phyloP scores from a whole-genome alignment of 176 grass and related monocot species.

The Poa pratensis region DNA sequence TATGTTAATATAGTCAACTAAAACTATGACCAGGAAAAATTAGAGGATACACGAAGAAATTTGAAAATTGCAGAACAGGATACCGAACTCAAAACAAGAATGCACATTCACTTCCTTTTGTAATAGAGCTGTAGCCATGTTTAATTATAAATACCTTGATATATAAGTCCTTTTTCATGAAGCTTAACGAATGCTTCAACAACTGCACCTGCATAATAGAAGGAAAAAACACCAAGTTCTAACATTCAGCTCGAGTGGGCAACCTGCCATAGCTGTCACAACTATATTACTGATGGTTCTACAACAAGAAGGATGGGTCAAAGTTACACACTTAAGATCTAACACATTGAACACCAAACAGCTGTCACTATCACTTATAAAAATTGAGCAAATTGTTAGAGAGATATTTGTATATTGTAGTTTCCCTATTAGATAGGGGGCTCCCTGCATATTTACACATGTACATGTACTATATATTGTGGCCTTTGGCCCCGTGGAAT shows the following conservation, averaged over 20 bases:
- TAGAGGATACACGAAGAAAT: not conserved
- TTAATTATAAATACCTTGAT: slow-evolving; percentile 71
- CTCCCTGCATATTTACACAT: too few relatives aligned
- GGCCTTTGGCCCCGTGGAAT: too few relatives aligned
- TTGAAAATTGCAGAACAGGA: not conserved
- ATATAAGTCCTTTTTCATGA: slow-evolving; percentile 96
- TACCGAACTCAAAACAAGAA: slow-evolving; percentile 13
- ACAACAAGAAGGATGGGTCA: slow-evolving; percentile 17
- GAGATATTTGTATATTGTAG: too few relatives aligned
- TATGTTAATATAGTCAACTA: slow-evolving; percentile 32
- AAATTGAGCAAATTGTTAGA: not conserved
- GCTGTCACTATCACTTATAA: not conserved
- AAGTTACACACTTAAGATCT: slow-evolving; percentile 38
- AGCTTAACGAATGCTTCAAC: slow-evolving; percentile 92
- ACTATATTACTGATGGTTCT: slow-evolving; percentile 5
- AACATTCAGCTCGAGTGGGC: not conserved
- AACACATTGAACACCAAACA: slow-evolving; percentile 5
- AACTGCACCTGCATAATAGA: slow-evolving; percentile 79
- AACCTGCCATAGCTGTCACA: slow-evolving; percentile 10
- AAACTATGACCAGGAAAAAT: slow-evolving; percentile 23
- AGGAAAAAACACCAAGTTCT: slow-evolving; percentile 37
- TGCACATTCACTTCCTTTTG: slow-evolving; percentile 16
- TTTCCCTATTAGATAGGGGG: too few relatives aligned
- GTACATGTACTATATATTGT: too few relatives aligned
- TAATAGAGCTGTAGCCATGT: slow-evolving; percentile 27